phyloP scores from a whole-genome alignment of 208 protist genomes.

The Leptomonas pyrrhocoris region DNA sequence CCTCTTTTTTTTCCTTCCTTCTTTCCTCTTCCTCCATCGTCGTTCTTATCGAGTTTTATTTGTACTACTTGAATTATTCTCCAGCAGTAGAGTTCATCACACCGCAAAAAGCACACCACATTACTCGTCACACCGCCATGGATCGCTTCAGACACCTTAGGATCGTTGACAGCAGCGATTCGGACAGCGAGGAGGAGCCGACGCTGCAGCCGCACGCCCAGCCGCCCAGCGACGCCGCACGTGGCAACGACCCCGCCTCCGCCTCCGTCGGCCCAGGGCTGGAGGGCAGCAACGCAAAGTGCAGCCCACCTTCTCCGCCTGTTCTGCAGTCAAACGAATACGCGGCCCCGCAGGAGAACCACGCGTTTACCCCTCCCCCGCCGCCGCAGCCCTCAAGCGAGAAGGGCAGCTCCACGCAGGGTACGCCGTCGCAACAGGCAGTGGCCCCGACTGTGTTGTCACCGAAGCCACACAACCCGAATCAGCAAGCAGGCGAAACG shows the following conservation, averaged over 20 bases:
- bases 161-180: conserved; percentile 60
- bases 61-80: conserved; percentile 5
- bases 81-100: background rate
- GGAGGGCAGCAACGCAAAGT: conserved; percentile 4
- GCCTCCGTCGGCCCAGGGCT: conserved; percentile 6
- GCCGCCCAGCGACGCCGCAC: background rate
- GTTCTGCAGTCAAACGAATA: background rate
- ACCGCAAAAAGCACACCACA: too few relatives aligned
- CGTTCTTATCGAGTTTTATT: too few relatives aligned
- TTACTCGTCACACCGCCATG: conserved; percentile 27
- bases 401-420: background rate
- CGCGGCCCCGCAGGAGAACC: background rate
- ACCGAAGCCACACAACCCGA: conserved; percentile 6
- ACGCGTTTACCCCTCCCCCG: background rate
- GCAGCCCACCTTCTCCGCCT: conserved; percentile 3
- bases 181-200: conserved; percentile 45
- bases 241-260: background rate
- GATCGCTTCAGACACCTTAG: conserved; percentile 55
- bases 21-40: background rate
- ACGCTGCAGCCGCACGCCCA: conserved; percentile 2
- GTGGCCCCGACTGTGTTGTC: background rate
- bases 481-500: background rate
- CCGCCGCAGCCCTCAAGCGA: background rate
- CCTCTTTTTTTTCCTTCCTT: conserved; percentile 10
- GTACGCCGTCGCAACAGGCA: background rate